Base-by-base conservation (phyloP, 371 early-diverging fungal species). In the Mortierella sp. region DNA sequence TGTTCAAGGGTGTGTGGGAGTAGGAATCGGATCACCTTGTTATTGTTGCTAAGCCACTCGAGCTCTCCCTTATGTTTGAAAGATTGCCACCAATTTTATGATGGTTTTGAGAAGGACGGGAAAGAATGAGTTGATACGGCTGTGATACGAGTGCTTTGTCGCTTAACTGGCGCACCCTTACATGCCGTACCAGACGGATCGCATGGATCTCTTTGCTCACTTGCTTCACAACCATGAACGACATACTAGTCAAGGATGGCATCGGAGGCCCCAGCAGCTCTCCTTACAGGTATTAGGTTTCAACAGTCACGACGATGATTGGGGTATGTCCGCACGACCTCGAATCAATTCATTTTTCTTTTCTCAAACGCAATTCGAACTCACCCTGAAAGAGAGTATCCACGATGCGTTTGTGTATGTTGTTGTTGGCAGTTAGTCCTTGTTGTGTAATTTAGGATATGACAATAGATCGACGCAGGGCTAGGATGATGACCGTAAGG, bases 21-120 rank as follows among this genome's bases (percentile, higher is more conserved):
- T 21, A 19, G 68, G 68, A 68, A 68, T 68, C 68, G 68, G 68
- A 68, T 68, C 68, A 11, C 68, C 63, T 63, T 68, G 42, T 68
- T 68, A 42, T 68, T 42, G 24, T 68, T 68, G 68, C 68, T 68
- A 68, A 68, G 68, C 68, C 68, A 68, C 68, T 38, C 8, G 13
- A 13, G 8, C 1, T 47, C 11, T 8, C 13, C 47, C 34, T 57
- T 21, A 2, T 14, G 8, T 19, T 10, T 13, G 14, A 31, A 11
- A 9, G 2, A 38, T 38, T 34, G 68, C 68, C 68, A 68, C 68
- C 68, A 68, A 68, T 9, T 60, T 31, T 60, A 38, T 38, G 42
- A 38, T 38, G 42, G 3, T 3, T 38, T 3, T 38, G 42, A 5
- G 5, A 38, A 5, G 5, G 5, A 38, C 42, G 3, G 5, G 42